phyloP scores from a whole-genome alignment of 148 eudicot genomes.

The Heliosperma pusillum region DNA sequence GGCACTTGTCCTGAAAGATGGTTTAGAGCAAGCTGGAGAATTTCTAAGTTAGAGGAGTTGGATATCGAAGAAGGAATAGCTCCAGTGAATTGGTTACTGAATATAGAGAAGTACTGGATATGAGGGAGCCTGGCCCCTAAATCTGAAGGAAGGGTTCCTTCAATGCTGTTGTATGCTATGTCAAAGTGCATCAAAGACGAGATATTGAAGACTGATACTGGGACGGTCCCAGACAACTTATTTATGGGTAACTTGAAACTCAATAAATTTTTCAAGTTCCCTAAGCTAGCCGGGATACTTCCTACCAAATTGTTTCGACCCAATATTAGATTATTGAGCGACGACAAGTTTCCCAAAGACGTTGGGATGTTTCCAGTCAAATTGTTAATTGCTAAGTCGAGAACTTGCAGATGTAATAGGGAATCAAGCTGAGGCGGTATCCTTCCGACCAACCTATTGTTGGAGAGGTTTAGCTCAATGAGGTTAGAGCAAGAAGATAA shows the following conservation, averaged over 20 bases:
- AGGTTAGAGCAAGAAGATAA: conserved; percentile 15
- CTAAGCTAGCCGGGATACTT: conserved; percentile 22
- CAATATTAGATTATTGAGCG: not conserved
- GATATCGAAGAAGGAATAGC: conserved; percentile 22
- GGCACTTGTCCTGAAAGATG: conserved; percentile 24
- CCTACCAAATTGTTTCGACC: conserved; percentile 10
- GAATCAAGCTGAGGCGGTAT: conserved; percentile 15
- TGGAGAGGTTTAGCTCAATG: not conserved
- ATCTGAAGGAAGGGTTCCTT: conserved; percentile 23
- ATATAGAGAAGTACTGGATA: conserved; percentile 5
- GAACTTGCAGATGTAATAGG: conserved; percentile 9
- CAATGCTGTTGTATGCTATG: conserved; percentile 9
- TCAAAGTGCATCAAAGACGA: not conserved
- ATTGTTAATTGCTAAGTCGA: not conserved
- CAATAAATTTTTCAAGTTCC: not conserved
- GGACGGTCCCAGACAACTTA: conserved; percentile 18
- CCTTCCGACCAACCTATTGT: conserved; percentile 26
- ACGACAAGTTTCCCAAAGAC: conserved; percentile 21
- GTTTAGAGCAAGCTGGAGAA: conserved; percentile 8
- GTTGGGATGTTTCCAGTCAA: conserved; percentile 17
- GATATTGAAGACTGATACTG: conserved; percentile 20
- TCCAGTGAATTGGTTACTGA: conserved; percentile 14
- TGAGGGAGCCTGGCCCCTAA: conserved; percentile 19
- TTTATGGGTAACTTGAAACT: not conserved
- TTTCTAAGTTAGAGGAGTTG: conserved; percentile 12